phyloP scores from a whole-genome alignment of 2,329 filamentous ascomycete genomes.

The Chalaropsis thielavioides region DNA sequence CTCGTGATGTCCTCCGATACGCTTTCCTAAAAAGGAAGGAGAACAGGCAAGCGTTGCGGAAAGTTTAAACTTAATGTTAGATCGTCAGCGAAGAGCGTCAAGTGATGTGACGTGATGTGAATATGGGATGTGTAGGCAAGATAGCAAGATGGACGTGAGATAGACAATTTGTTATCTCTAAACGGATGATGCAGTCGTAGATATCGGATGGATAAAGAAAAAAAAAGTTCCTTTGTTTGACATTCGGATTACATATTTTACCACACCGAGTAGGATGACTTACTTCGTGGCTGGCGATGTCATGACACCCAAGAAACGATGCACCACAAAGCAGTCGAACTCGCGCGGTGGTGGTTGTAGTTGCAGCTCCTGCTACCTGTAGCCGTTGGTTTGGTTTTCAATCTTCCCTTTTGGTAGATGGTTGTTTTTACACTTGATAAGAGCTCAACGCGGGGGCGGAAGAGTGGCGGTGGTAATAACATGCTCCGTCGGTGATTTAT shows the following conservation, averaged over 20 bases:
- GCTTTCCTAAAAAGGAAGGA: slow-evolving; percentile 16
- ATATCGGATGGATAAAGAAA: background rate
- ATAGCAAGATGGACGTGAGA: background rate
- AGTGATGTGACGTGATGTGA: background rate
- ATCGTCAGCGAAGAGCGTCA: background rate
- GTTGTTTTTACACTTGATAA: background rate
- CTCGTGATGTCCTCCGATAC: background rate
- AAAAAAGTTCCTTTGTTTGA: background rate
- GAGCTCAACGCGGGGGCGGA: background rate
- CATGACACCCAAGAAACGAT: background rate
- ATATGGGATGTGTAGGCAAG: background rate
- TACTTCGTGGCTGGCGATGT: background rate
- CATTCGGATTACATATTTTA: background rate
- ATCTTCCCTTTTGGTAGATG: background rate
- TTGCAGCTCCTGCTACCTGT: no score
- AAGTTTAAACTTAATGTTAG: background rate
- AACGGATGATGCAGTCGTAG: background rate
- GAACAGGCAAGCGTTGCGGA: background rate
- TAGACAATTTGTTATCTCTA: background rate
- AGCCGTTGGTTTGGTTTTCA: background rate
- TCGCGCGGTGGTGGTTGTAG: background rate
- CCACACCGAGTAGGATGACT: background rate
- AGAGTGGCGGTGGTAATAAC: background rate
- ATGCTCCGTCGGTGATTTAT: background rate
- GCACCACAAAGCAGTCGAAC: background rate